phyloP scores from a whole-genome alignment of 1,284 basidiomycete genomes.

The Leccinum solheimii region DNA sequence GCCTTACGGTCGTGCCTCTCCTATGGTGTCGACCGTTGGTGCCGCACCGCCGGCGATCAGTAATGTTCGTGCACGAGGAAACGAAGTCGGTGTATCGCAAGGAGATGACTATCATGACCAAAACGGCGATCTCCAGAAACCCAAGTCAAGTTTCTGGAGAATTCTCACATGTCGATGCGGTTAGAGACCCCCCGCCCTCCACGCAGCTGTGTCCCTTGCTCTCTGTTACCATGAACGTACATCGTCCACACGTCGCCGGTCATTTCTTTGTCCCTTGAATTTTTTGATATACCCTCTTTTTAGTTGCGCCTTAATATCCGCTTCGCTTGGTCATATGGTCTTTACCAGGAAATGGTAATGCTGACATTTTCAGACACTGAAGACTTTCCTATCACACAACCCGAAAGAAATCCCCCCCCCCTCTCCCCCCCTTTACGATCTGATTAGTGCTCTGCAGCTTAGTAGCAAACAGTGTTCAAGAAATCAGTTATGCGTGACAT shows the following conservation, averaged over 20 bases:
- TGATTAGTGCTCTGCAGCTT: constrained; percentile 33
- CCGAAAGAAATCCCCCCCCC: constrained; percentile 13
- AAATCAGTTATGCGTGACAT: constrained; percentile 12
- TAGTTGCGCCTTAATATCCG: constrained; percentile 39
- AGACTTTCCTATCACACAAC: constrained; percentile 31
- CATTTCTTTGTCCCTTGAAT: constrained; percentile 28
- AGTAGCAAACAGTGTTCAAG: constrained; percentile 21
- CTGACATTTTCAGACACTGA: constrained; percentile 29
- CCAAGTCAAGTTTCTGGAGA: constrained; percentile 59
- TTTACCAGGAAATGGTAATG: constrained; percentile 31
- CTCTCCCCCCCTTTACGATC: constrained; percentile 23
- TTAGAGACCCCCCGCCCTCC: constrained; percentile 29
- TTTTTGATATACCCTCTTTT: constrained; percentile 35
- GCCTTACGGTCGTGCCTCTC: constrained; percentile 68
- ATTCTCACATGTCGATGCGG: constrained; percentile 78
- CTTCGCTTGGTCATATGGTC: constrained; percentile 37
- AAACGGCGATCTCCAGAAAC: constrained; percentile 52
- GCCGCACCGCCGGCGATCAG: constrained; percentile 71
- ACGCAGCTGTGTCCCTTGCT: constrained; percentile 16
- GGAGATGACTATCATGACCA: constrained; percentile 61
- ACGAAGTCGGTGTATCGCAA: constrained; percentile 63
- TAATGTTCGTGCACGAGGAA: constrained; percentile 65
- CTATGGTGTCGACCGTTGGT: constrained; percentile 68
- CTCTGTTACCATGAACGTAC: constrained; percentile 27
- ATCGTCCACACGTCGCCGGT: constrained; percentile 26